Conservation (phyloP, 257 asterid species). For the Primulina huaijiensis region DNA sequence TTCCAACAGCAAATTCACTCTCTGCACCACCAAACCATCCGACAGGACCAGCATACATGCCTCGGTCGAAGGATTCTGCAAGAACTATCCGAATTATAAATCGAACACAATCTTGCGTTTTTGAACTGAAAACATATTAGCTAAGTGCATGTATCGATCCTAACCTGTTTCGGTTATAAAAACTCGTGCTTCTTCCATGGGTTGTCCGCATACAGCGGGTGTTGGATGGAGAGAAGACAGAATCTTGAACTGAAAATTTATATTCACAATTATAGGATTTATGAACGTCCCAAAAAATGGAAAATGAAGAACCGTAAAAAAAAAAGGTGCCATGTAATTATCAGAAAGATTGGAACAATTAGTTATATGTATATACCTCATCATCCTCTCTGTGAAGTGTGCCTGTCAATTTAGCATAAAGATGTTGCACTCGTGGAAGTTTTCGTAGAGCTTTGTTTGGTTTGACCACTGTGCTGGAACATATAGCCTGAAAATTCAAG, state of each 20-base stretch:
- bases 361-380: slow-evolving; percentile 45
- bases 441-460: slow-evolving; percentile 85
- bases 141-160: neutral
- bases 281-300: neutral
- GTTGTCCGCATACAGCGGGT: slow-evolving; percentile 65
- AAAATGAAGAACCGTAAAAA: neutral
- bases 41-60: slow-evolving; percentile 98
- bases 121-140: neutral
- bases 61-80: slow-evolving; percentile 94
- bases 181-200: slow-evolving; percentile 48
- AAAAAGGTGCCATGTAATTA: too few species aligned
- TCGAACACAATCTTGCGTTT: neutral
- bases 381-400: slow-evolving; percentile 68
- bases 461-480: slow-evolving; percentile 55
- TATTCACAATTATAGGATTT: too few species aligned
- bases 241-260: slow-evolving; percentile 43
- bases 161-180: slow-evolving; percentile 52
- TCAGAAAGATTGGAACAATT: too few species aligned
- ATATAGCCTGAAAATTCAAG: slow-evolving; percentile 49
- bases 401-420: slow-evolving; percentile 76
- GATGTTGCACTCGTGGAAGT: slow-evolving; percentile 89
- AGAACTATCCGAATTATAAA: slow-evolving; percentile 9
- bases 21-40: slow-evolving; percentile 97
- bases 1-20: slow-evolving; percentile 98
- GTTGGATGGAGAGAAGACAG: slow-evolving; percentile 62